These are phyloP conservation scores for Protomyces inouyei DNA, from an alignment of 1,139 yeast species.

Conservation along the genomic window DNA sequence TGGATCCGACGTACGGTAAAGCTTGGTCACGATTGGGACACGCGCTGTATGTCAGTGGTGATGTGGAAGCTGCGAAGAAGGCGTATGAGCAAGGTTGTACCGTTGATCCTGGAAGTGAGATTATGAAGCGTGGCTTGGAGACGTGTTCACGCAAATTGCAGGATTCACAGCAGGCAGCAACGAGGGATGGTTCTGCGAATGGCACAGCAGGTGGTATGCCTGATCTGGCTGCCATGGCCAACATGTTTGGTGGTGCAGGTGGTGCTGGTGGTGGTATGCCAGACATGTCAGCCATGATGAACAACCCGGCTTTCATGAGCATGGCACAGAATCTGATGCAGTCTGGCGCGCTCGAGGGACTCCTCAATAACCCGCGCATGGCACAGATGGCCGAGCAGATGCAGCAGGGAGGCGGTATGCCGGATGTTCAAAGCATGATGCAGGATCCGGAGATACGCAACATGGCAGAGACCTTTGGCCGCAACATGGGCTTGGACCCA, in stretches of 20 bases:
- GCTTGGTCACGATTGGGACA: conserved; percentile 94
- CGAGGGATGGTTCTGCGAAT: conserved; percentile 31
- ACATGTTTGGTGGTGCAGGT: conserved; percentile 46
- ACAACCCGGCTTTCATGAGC: conserved; percentile 50
- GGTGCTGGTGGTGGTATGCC: conserved; percentile 54
- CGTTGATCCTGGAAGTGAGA: conserved; percentile 83
- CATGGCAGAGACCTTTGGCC: conserved; percentile 28
- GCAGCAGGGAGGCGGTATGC: conserved; percentile 38
- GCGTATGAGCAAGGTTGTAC: conserved; percentile 86
- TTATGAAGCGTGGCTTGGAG: conserved; percentile 90
- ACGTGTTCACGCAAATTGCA: conserved; percentile 84
- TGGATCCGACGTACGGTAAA: conserved; percentile 77
- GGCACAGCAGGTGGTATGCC: conserved; percentile 47
- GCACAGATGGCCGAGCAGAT: conserved; percentile 45
- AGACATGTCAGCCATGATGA: conserved; percentile 25
- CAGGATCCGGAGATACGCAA: conserved; percentile 31
- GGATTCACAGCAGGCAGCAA: conserved; percentile 38
- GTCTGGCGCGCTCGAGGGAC: conserved; percentile 56
- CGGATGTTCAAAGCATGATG: conserved; percentile 26
- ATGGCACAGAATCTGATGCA: conserved; percentile 89
- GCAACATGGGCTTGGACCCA: conserved; percentile 15
- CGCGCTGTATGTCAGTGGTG: conserved; percentile 85
- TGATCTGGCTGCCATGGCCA: conserved; percentile 49
- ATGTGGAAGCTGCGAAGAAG: conserved; percentile 79
- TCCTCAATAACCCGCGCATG: conserved; percentile 43